Base-by-base conservation (phyloP, 257 asterid species). In the Nicotiana paniculata region DNA sequence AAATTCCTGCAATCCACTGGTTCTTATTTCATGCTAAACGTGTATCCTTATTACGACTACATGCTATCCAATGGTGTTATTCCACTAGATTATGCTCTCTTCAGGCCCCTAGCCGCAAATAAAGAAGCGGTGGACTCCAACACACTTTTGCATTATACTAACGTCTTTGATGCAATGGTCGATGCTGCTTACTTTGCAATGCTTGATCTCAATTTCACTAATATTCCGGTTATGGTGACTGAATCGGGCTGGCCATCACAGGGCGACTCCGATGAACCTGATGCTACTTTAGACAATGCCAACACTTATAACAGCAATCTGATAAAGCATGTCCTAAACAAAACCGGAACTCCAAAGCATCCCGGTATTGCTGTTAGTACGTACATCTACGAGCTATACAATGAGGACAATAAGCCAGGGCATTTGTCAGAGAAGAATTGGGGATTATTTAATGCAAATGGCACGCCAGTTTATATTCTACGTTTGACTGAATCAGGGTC, bases 221-320 rank as follows among this genome's bases (percentile, higher is more conserved):
- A 93, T 54, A 85, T 95, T 37, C 99, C 99, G 1, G 88, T 95
- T 46, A 13, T 90, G 76, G 98, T 93, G 85, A 92, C 97, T 0
- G 99, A 95, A 81, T 86, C 99, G 0, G 99, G 99, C 2, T 95
- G 99, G 99, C 99, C 99, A 0, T 95, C 99, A 9, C 89, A 86
- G 74, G 99, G 99, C 0, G 98, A 93, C 13, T 84, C 92, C 0
- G 84, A 89, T 5, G 98, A 95, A 87, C 95, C 95, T 1, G 99
- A 91, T 68, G 99, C 99, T 67, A 93, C 90, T 24, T 6, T 81
- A 43, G 98, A 95, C 5, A 95, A 95, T 57, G 98, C 98, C 83
- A 91, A 93, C 82, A 90, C 97, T 12, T 95, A 90, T 84, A 95
- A 95, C 81, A 95, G 98, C 84, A 95, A 95, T 67, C 82, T 95